Evolutionary conservation across 371 early-diverging fungal genomes (phyloP).

Genomic region (Phascolomyces articulosus): DNA sequence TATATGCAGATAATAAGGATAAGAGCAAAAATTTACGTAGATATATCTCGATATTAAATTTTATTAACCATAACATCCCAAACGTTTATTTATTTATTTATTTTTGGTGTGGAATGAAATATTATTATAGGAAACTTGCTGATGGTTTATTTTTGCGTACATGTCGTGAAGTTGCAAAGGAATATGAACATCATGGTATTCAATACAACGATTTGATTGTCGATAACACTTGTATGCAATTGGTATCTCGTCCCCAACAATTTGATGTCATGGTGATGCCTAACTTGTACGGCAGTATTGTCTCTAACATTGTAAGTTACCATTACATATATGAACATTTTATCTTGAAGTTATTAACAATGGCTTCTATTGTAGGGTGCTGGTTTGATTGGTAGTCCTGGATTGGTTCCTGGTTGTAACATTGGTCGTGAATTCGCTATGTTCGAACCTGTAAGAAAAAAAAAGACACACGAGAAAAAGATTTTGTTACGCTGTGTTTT

Average conservation of each 20-base stretch:
- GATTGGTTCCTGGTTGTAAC: constrained; percentile 94
- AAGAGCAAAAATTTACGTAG: neutral
- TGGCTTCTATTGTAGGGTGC: constrained; percentile 66
- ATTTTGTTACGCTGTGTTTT: no score
- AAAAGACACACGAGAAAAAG: neutral
- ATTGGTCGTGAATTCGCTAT: constrained; percentile 95
- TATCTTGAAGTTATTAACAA: no score
- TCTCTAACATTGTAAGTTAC: constrained; percentile 77
- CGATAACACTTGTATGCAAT: constrained; percentile 95
- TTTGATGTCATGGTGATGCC: constrained; percentile 98
- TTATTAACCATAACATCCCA: no score
- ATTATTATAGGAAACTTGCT: constrained; percentile 89
- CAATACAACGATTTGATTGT: constrained; percentile 97
- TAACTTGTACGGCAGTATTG: constrained; percentile 97
- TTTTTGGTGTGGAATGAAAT: no score
- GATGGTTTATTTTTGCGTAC: constrained; percentile 97
- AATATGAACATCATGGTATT: constrained; percentile 87
- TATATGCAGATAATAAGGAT: neutral
- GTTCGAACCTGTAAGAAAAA: constrained; percentile 83
- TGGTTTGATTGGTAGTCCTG: constrained; percentile 94
- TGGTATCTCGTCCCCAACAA: constrained; percentile 96
- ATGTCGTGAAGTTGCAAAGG: constrained; percentile 92
- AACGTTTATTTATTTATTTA: no score
- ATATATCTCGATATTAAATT: no score
- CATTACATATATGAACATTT: no score